Evolutionary conservation across 2,329 filamentous ascomycete genomes (phyloP).

Genomic region (Arachnomyces sp.): DNA sequence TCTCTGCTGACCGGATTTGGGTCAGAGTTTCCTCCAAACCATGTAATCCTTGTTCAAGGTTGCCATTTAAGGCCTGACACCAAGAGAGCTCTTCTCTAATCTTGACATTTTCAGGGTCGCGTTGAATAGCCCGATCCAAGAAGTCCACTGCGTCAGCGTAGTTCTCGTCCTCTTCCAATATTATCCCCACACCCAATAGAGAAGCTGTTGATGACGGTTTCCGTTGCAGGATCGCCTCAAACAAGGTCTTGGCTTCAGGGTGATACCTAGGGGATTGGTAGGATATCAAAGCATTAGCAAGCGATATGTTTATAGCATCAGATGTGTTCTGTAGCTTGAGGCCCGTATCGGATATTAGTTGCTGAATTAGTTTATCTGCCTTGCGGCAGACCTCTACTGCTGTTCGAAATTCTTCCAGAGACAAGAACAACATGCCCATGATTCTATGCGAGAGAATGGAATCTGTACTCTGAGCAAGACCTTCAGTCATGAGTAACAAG

Average conservation of each 20-base stretch:
- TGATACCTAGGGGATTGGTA: constrained; percentile 88
- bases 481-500: constrained; percentile 70
- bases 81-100: constrained; percentile 84
- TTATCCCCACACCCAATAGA: constrained; percentile 80
- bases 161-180: constrained; percentile 88
- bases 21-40: constrained; percentile 64
- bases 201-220: constrained; percentile 71
- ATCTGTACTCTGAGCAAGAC: constrained; percentile 52
- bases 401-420: constrained; percentile 75
- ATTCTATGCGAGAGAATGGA: constrained; percentile 79
- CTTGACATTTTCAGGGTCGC: constrained; percentile 65
- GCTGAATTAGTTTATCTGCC: constrained; percentile 53
- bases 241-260: constrained; percentile 75
- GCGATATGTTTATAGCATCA: constrained; percentile 65
- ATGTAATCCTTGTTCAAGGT: constrained; percentile 58
- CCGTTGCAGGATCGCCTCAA: constrained; percentile 68
- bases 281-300: constrained; percentile 82
- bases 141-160: constrained; percentile 75
- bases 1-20: constrained; percentile 54
- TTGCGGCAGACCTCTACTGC: constrained; percentile 72
- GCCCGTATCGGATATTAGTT: constrained; percentile 59
- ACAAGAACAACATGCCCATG: constrained; percentile 72
- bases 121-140: constrained; percentile 62
- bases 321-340: constrained; percentile 59
- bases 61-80: constrained; percentile 77